Evolutionary conservation across 1,284 basidiomycete species (phyloP), one percentile per base, ranked within the genome.

Genomic region (Agaricales sp.): DNA sequence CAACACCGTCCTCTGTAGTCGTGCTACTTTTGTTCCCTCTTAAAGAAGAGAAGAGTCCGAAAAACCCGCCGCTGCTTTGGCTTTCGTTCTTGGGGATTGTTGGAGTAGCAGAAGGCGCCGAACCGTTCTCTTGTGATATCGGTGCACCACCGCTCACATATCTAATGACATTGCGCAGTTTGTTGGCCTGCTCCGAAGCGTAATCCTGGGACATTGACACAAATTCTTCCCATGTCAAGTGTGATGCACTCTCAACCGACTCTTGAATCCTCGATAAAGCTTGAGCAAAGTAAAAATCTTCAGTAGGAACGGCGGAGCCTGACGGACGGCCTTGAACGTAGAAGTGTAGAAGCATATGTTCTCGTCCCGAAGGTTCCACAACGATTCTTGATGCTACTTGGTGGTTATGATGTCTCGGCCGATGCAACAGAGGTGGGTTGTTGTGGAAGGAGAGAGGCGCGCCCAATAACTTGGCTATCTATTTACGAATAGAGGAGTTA

Each of bases 311-410:
- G 21, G 59, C 43, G n/a, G 57, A 54, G 13, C 67, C 67, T 30
- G 69, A 70, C 45, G 66, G 68, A 51, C 64, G 65, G 30, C 77
- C 78, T 65, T 84, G 74, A 21, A 89, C 71, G 57, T 82, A 90
- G 62, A 90, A 90, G 47, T 81, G 83, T 57, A 90, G 72, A 35
- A 87, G 71, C 76, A 90, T 80, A 56, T 90, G 87, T 61, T 90
- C 87, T 41, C 78, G 73, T 1, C 87, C 86, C 3, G 75, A 60
- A 16, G 78, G 66, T 59, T 90, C 87, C 21, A 83, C 66, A 50
- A 77, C 77, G 49, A 88, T 73, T 53, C 86, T 81, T 16, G 86
- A 87, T 6, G 77, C 76, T 43, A 89, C 82, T 64, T 82, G 82
- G 54, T 84, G 76, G 56, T 87, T 86, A 19, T 87, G 78, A 59